Conservation (phyloP, 352 stramenopile genomes). For the Blastocystis hominis region DNA sequence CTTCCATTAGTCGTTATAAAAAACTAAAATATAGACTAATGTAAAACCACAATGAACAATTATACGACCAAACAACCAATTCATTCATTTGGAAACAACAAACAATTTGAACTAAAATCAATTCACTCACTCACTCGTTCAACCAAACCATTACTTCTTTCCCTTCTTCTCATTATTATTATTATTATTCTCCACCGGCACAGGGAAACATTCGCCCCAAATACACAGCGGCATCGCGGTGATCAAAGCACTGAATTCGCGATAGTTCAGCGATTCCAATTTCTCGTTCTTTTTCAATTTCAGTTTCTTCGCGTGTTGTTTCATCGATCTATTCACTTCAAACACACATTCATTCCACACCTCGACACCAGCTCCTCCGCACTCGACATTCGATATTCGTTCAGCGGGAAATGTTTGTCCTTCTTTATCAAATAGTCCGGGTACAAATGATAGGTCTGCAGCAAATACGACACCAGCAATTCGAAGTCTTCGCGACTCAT, state of each 20-base stretch:
- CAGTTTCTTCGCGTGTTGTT: not conserved
- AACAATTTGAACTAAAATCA: not conserved
- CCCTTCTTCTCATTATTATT: not conserved
- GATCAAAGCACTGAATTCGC: not conserved
- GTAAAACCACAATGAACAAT: not conserved
- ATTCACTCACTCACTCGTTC: not conserved
- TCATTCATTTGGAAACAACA: not conserved
- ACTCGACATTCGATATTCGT: not conserved
- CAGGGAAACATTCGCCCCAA: constrained; percentile 13
- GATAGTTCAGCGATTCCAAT: not conserved
- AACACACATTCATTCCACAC: not conserved
- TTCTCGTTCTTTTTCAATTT: not conserved
- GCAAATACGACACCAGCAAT: not conserved
- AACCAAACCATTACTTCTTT: not conserved
- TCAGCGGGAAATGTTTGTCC: not conserved
- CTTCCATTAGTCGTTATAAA: no score
- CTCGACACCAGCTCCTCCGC: not conserved
- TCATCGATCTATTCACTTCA: not conserved
- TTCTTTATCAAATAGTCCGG: not conserved
- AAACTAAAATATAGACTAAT: not conserved
- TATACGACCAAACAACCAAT: not conserved
- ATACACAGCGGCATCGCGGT: not conserved
- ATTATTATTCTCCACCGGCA: not conserved
- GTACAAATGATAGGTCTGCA: not conserved
- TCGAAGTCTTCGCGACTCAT: constrained; percentile 24